Percentiles rank a stretch among this genome's conserved stretches.
These are phyloP conservation scores for Orobanche coerulescens DNA, from an alignment of 257 asterid genomes.

Conservation along the genomic window DNA sequence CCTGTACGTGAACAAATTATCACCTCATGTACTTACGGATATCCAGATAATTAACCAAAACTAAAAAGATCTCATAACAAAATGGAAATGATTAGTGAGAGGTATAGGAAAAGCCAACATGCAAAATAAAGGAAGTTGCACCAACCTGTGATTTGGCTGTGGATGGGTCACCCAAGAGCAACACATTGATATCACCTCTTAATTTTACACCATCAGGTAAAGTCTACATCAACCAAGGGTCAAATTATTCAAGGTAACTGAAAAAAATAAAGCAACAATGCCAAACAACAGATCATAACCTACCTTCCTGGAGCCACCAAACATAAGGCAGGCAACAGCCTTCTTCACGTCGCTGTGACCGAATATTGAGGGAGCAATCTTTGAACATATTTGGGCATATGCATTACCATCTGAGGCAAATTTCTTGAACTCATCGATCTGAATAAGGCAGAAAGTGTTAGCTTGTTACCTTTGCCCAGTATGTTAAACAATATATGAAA, in stretches of 20 bases:
- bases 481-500: slow-evolving; percentile 5
- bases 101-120: background rate
- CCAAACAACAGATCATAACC: slow-evolving; percentile 7
- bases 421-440: slow-evolving; percentile 72
- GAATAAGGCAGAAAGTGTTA: slow-evolving; percentile 17
- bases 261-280: slow-evolving; percentile 4
- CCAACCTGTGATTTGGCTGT: slow-evolving; percentile 97
- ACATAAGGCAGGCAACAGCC: slow-evolving; percentile 92
- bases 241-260: slow-evolving; percentile 13
- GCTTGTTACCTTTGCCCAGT: background rate
- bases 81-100: background rate
- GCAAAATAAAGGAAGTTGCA: slow-evolving; percentile 12
- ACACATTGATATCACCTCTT: slow-evolving; percentile 93
- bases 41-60: background rate
- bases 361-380: slow-evolving; percentile 92
- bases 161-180: slow-evolving; percentile 98
- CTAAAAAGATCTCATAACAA: slow-evolving; percentile 3
- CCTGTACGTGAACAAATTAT: background rate
- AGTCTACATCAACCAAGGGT: slow-evolving; percentile 27
- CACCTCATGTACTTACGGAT: no score
- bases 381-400: slow-evolving; percentile 71
- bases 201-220: slow-evolving; percentile 96
- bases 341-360: slow-evolving; percentile 83
- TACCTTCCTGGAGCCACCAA: slow-evolving; percentile 99
- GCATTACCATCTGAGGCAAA: slow-evolving; percentile 78